These are phyloP conservation scores for Discostella stelligera DNA, from an alignment of 352 stramenopile genomes.

Conservation along the genomic window DNA sequence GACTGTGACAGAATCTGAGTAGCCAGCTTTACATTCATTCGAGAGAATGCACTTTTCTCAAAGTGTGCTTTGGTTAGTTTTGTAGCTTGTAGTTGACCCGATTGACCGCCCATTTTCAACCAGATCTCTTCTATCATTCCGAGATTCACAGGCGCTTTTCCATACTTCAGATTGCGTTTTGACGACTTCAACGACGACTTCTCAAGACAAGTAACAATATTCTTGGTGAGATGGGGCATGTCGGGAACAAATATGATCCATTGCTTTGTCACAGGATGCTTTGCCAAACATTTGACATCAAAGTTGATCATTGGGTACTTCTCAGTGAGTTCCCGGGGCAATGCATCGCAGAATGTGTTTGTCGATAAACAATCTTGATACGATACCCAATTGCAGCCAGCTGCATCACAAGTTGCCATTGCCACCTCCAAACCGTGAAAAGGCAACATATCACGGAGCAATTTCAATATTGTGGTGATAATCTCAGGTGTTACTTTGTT, in stretches of 20 bases:
- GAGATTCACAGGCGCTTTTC: neutral
- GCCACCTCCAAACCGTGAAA: constrained; percentile 2
- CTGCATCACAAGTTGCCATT: constrained; percentile 14
- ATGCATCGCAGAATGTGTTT: constrained; percentile 5
- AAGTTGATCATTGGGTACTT: constrained; percentile 11
- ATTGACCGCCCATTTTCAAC: neutral
- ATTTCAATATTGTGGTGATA: constrained; percentile 1
- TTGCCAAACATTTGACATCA: constrained; percentile 4
- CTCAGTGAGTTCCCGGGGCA: neutral
- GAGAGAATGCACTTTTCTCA: constrained; percentile 4
- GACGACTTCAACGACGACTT: constrained; percentile 8
- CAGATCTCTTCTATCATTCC: constrained; percentile 5
- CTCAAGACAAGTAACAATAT: neutral
- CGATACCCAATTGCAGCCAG: constrained; percentile 15
- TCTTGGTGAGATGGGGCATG: constrained; percentile 1
- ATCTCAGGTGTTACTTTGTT: constrained; percentile 13
- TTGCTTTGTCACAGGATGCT: neutral
- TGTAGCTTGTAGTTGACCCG: constrained; percentile 6
- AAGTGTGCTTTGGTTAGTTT: constrained; percentile 3
- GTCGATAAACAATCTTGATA: constrained; percentile 2
- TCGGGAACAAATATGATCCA: constrained; percentile 12
- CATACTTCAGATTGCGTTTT: constrained; percentile 1
- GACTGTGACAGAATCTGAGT: constrained; percentile 14
- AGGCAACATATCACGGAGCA: constrained; percentile 11
- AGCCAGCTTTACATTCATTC: neutral